phyloP scores from a whole-genome alignment of 108 stramenopile genomes.

The Stephanodiscus triporus region DNA sequence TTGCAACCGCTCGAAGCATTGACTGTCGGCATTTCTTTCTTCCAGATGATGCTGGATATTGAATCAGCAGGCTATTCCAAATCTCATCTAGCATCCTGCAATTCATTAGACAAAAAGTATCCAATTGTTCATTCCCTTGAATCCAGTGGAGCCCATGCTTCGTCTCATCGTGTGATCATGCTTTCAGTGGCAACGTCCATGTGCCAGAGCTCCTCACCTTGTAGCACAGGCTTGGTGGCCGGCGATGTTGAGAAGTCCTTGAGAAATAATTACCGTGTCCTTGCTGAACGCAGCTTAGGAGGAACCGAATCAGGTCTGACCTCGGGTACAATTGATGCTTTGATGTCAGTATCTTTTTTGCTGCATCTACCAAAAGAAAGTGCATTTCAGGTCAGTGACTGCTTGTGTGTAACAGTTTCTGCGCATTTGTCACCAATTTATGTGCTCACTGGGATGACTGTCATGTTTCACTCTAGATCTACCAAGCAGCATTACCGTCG shows the following conservation, averaged over 20 bases:
- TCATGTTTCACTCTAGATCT: slow-evolving; percentile 42
- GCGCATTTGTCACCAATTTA: too few species aligned
- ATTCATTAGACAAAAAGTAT: slow-evolving; percentile 31
- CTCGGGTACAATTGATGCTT: slow-evolving; percentile 69
- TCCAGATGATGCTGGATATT: slow-evolving; percentile 48
- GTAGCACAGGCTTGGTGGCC: neutral
- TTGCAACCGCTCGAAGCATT: slow-evolving; percentile 68
- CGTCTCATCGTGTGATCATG: slow-evolving; percentile 60
- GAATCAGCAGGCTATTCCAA: slow-evolving; percentile 19
- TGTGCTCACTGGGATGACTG: neutral
- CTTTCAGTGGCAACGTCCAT: slow-evolving; percentile 41
- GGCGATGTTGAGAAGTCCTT: slow-evolving; percentile 7
- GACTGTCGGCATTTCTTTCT: slow-evolving; percentile 50
- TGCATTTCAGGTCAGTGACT: slow-evolving; percentile 63
- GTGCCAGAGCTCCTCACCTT: slow-evolving; percentile 21
- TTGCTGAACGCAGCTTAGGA: slow-evolving; percentile 77
- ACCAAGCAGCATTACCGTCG: slow-evolving; percentile 76
- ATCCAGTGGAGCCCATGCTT: slow-evolving; percentile 65
- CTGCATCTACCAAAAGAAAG: slow-evolving; percentile 65
- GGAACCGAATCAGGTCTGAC: slow-evolving; percentile 77
- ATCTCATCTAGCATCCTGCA: neutral
- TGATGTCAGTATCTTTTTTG: slow-evolving; percentile 68
- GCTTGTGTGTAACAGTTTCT: neutral
- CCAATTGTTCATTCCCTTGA: slow-evolving; percentile 50
- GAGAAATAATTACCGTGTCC: slow-evolving; percentile 26